Conservation (phyloP, 129 eudicot genomes). For the Gnaphalium uliginosum region DNA sequence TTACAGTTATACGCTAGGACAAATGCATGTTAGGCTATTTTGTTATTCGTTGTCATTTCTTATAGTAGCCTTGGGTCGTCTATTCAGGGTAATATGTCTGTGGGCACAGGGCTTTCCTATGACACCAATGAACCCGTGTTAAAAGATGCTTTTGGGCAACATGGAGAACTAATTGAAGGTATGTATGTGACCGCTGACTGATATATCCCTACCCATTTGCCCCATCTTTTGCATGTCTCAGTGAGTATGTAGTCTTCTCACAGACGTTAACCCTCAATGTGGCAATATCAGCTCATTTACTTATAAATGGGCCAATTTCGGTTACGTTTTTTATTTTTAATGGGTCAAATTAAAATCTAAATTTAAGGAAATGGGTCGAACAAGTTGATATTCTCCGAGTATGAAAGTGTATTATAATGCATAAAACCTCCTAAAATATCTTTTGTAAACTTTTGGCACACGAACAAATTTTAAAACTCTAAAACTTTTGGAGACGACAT, state of each 20-base stretch:
- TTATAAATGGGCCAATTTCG: background rate
- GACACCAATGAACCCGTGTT: conserved; percentile 66
- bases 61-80: background rate
- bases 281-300: background rate
- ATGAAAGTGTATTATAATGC: background rate
- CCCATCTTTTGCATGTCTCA: background rate
- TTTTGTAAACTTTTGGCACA: background rate
- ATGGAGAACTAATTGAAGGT: conserved; percentile 77
- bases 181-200: conserved; percentile 16
- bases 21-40: background rate
- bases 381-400: background rate
- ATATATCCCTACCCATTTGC: background rate
- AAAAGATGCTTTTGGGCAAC: conserved; percentile 50
- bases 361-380: background rate
- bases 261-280: background rate
- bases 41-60: conserved; percentile 9
- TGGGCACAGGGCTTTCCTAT: conserved; percentile 68
- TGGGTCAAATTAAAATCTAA: background rate
- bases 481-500: background rate
- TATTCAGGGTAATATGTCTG: conserved; percentile 21
- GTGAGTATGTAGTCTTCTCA: background rate
- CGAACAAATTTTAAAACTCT: background rate
- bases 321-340: background rate
- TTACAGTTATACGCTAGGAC: background rate
- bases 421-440: background rate